Conservation (phyloP, 768 basidiomycete genomes). For the Termitomyces sp. region DNA sequence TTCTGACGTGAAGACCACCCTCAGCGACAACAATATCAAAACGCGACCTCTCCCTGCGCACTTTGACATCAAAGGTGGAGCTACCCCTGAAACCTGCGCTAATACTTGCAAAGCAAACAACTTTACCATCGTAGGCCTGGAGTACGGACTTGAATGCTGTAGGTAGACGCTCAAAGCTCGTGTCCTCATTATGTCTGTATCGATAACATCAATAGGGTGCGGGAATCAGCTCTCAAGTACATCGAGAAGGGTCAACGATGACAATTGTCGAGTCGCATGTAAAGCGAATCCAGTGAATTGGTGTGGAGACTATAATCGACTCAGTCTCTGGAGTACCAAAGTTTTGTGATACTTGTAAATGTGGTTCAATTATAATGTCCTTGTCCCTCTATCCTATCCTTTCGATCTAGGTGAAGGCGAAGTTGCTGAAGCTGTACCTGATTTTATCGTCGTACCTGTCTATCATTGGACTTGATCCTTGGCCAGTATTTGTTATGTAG, state of each 20-base stretch:
- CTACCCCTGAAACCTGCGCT: constrained; percentile 8
- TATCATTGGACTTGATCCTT: too few relatives aligned
- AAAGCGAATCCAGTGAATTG: constrained; percentile 1
- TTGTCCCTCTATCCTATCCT: not conserved
- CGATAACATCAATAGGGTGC: not conserved
- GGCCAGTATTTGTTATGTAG: too few relatives aligned
- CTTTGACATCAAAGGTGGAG: constrained; percentile 3
- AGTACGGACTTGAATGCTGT: constrained; percentile 9
- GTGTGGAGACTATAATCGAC: constrained; percentile 2
- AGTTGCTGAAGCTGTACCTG: too few relatives aligned
- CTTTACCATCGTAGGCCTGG: constrained; percentile 7
- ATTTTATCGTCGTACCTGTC: too few relatives aligned
- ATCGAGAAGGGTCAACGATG: constrained; percentile 1
- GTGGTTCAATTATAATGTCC: too few relatives aligned
- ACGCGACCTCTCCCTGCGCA: not conserved
- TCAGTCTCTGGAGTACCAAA: constrained; percentile 3
- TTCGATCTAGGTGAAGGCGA: too few relatives aligned
- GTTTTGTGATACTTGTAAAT: not conserved
- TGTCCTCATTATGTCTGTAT: not conserved
- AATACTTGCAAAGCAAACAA: constrained; percentile 4
- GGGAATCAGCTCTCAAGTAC: not conserved
- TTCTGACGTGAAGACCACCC: not conserved
- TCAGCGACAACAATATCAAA: constrained; percentile 2
- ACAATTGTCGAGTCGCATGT: constrained; percentile 4
- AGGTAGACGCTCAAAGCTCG: not conserved